Evolutionary conservation across 108 stramenopile genomes (phyloP).

Genomic region (Fistulifera solaris): DNA sequence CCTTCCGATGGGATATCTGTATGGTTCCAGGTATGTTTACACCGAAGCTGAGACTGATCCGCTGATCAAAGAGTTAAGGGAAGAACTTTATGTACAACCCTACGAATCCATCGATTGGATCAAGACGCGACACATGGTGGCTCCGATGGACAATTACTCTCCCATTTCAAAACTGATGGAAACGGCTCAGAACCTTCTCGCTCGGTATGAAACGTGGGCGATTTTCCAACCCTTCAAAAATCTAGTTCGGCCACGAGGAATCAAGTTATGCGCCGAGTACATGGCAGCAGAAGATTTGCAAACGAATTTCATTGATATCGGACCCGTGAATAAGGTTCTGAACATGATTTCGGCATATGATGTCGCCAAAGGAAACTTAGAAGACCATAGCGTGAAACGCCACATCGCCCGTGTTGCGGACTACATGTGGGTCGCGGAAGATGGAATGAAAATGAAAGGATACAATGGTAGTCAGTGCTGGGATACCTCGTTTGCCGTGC

Average conservation of each 20-base stretch:
- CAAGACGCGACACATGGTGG: constrained; percentile 71
- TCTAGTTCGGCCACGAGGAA: constrained; percentile 48
- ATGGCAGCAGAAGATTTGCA: constrained; percentile 94
- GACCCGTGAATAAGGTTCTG: constrained; percentile 96
- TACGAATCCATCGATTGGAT: constrained; percentile 82
- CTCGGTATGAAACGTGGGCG: constrained; percentile 72
- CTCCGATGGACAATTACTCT: constrained; percentile 92
- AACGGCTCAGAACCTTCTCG: constrained; percentile 68
- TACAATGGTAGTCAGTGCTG: constrained; percentile 98
- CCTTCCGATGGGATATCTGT: constrained; percentile 94
- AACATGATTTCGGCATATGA: constrained; percentile 86
- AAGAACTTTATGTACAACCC: constrained; percentile 61
- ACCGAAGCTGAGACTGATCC: constrained; percentile 66
- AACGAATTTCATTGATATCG: constrained; percentile 94
- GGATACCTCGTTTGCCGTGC: constrained; percentile 96
- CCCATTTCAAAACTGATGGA: constrained; percentile 84
- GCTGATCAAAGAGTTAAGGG: constrained; percentile 53
- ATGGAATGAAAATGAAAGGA: constrained; percentile 99
- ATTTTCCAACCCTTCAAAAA: constrained; percentile 63
- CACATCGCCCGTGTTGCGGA: constrained; percentile 89
- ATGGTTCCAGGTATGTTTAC: constrained; percentile 73
- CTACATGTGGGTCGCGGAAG: constrained; percentile 98
- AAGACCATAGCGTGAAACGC: constrained; percentile 47
- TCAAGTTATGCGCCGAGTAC: constrained; percentile 75
- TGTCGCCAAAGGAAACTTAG: constrained; percentile 38